Base-by-base conservation (phyloP, 2,329 filamentous ascomycete genomes). In the Colletotrichum sp. region DNA sequence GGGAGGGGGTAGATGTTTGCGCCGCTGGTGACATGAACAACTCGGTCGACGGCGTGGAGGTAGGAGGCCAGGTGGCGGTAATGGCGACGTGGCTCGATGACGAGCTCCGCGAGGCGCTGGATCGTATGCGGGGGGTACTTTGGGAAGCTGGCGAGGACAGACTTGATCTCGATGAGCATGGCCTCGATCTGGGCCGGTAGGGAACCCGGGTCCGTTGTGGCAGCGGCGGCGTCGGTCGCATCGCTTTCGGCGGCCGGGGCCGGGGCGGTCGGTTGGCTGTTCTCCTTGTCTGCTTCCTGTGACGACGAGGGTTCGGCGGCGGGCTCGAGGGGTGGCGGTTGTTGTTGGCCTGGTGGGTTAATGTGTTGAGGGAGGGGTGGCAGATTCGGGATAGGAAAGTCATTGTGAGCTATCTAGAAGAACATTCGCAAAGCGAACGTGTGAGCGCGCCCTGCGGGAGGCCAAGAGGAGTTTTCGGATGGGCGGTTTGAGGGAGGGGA, bases 91-190 rank as follows among this genome's bases (percentile, higher is more conserved):
- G 97, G 97, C 30, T 89, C 86, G 44, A 98, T 88, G 6, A 98
- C 88, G 34, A 99, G 93, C 87, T 99, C 97, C 26, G 96, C 92
- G 26, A 99, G 90, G 52, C 97, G 94, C 85, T 99, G 97, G 77
- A 98, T 91, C 5, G 97, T 99, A 83, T 99, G 95, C 1, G 97
- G 97, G 2, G 97, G 96, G 80, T 94, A 91, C 5, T 88, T 87
- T 26, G 91, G 83, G 84, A 99, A 99, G 79, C 90, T 91, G 4
- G 88, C 88, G 66, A 98, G 88, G 18, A 93, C 92, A 8, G 85
- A 84, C 52, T 85, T 89, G 78, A 95, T 93, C 73, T 91, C 91
- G 75, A 85, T 83, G 63, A 95, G 85, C 82, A 95, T 91, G 70
- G 89, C 88, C 73, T 89, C 85, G 66, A 96, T 88, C 77, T 93